phyloP scores from a whole-genome alignment of 495 filamentous ascomycete genomes.

The Hypoxylon lienhwacheense region DNA sequence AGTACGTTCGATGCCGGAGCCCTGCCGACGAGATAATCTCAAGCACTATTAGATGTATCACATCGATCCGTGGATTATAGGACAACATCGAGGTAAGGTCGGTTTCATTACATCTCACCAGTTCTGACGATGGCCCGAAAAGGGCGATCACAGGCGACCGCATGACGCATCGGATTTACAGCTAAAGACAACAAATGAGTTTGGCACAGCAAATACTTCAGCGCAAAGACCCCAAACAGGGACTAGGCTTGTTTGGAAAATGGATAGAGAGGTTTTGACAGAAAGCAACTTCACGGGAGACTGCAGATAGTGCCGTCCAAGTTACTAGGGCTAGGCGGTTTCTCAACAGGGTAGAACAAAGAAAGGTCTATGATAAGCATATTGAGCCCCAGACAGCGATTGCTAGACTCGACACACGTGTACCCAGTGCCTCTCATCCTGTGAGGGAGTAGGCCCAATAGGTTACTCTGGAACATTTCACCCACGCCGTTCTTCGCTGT shows the following conservation, averaged over 20 bases:
- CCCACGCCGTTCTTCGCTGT: constrained; percentile 30
- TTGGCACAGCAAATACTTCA: constrained; percentile 53
- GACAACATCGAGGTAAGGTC: constrained; percentile 47
- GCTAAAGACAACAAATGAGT: constrained; percentile 50
- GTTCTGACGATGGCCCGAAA: constrained; percentile 42
- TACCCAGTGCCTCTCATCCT: constrained; percentile 35
- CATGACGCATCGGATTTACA: constrained; percentile 49
- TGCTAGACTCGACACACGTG: constrained; percentile 57
- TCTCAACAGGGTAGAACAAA: constrained; percentile 49
- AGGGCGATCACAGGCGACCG: constrained; percentile 46
- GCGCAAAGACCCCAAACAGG: constrained; percentile 45
- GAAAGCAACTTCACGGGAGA: constrained; percentile 48
- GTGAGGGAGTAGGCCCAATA: constrained; percentile 26
- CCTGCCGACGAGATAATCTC: constrained; percentile 33
- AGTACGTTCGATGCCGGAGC: constrained; percentile 34
- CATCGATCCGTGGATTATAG: constrained; percentile 33
- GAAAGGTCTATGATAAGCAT: constrained; percentile 41
- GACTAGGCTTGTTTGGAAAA: constrained; percentile 50
- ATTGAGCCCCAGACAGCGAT: constrained; percentile 41
- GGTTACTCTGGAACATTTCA: constrained; percentile 29
- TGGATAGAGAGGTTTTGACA: constrained; percentile 47
- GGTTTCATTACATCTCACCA: constrained; percentile 46
- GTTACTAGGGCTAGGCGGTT: constrained; percentile 40
- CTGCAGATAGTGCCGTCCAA: constrained; percentile 55
- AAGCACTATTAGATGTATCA: constrained; percentile 34